These are phyloP conservation scores for Leccinum barrowsii DNA, from an alignment of 768 basidiomycete species.

Conservation along the genomic window DNA sequence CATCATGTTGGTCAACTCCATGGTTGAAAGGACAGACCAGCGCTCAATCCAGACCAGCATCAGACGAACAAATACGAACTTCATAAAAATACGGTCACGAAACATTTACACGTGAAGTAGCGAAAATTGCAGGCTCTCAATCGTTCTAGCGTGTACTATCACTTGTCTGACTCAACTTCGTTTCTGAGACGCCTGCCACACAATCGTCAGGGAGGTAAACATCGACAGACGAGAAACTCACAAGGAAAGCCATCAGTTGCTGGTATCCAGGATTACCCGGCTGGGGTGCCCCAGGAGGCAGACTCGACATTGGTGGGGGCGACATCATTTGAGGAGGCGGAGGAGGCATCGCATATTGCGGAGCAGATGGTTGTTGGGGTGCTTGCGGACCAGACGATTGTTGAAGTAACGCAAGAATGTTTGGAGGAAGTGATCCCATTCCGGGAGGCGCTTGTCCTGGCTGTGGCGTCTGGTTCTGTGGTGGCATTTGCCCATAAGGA, in stretches of 20 bases:
- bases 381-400: slow-evolving; percentile 39
- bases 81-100: slow-evolving; percentile 27
- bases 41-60: not conserved
- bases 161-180: slow-evolving; percentile 13
- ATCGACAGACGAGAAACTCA: slow-evolving; percentile 30
- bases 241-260: slow-evolving; percentile 68
- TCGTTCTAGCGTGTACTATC: not conserved
- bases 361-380: slow-evolving; percentile 28
- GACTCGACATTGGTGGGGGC: slow-evolving; percentile 39
- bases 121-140: not conserved
- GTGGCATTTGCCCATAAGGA: slow-evolving; percentile 30
- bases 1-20: not conserved
- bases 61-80: slow-evolving; percentile 16
- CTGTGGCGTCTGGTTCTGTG: slow-evolving; percentile 29
- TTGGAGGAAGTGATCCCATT: slow-evolving; percentile 52
- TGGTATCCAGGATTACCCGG: slow-evolving; percentile 48
- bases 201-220: not conserved
- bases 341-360: slow-evolving; percentile 37
- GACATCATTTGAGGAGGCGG: slow-evolving; percentile 45
- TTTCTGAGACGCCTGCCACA: slow-evolving; percentile 27
- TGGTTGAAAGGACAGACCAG: not conserved
- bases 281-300: slow-evolving; percentile 40
- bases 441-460: slow-evolving; percentile 34
- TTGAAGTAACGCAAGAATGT: slow-evolving; percentile 66
- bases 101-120: slow-evolving; percentile 9